Evolutionary conservation across 768 basidiomycete species (phyloP).

Genomic region (Auricularia heimuer): DNA sequence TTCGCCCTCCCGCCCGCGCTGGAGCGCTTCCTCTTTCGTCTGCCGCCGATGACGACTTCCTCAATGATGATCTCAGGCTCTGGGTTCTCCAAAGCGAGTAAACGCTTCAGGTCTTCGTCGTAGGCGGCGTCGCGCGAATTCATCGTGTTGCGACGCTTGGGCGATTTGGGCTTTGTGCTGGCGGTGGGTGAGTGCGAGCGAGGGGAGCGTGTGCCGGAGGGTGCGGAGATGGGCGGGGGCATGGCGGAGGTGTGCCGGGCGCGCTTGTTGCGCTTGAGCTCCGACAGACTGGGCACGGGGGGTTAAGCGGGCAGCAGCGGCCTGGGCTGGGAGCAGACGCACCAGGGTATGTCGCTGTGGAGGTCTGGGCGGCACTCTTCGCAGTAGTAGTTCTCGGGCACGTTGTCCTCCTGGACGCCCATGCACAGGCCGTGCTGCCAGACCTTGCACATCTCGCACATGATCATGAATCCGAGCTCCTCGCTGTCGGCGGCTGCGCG

Average conservation of each 20-base stretch:
- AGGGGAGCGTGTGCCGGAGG: conserved; percentile 42
- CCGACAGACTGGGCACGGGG: not conserved
- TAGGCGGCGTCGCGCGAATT: conserved; percentile 93
- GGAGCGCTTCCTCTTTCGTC: conserved; percentile 62
- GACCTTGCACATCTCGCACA: conserved; percentile 92
- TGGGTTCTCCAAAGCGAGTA: conserved; percentile 38
- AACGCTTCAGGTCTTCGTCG: conserved; percentile 74
- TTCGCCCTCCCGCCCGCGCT: conserved; percentile 4
- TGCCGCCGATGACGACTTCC: conserved; percentile 21
- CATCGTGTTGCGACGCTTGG: conserved; percentile 93
- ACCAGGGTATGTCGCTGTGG: conserved; percentile 77
- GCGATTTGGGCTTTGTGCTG: conserved; percentile 14
- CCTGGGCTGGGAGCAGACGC: conserved; percentile 22
- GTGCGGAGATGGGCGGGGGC: conserved; percentile 38
- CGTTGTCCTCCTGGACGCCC: conserved; percentile 73
- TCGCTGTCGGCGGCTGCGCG: conserved; percentile 16
- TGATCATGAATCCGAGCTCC: conserved; percentile 89
- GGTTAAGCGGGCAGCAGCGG: conserved; percentile 4
- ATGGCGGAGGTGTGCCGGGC: conserved; percentile 30
- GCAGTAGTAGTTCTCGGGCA: conserved; percentile 83
- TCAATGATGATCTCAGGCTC: conserved; percentile 23
- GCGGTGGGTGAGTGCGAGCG: conserved; percentile 62
- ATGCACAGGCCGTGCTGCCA: conserved; percentile 99
- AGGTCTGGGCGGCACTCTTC: conserved; percentile 85
- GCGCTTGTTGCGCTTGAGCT: not conserved